These are phyloP conservation scores for Pseudogymnoascus sp. DNA, from an alignment of 2,329 filamentous ascomycete genomes.

Conservation along the genomic window DNA sequence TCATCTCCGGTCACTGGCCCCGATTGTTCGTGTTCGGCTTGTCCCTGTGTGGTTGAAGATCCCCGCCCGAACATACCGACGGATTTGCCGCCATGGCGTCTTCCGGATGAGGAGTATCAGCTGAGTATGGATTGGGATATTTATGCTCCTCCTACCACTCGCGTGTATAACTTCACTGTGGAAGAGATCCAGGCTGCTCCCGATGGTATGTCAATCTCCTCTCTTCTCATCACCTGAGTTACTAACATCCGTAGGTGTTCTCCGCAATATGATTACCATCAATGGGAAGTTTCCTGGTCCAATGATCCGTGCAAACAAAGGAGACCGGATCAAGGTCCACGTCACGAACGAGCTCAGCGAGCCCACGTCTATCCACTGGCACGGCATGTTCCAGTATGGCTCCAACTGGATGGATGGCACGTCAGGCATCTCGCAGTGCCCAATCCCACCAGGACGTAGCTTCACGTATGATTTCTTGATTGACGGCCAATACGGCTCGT, in stretches of 20 bases:
- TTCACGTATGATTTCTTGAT: conserved; percentile 25
- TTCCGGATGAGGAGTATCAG: conserved; percentile 18
- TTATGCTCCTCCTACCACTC: conserved; percentile 18
- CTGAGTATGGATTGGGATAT: conserved; percentile 20
- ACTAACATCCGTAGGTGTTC: not conserved
- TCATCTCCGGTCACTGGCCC: not conserved
- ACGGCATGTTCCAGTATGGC: conserved; percentile 37
- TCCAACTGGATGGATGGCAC: conserved; percentile 37
- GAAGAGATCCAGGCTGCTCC: conserved; percentile 18
- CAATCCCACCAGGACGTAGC: conserved; percentile 43
- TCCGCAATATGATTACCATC: conserved; percentile 24
- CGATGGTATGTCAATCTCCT: conserved; percentile 15
- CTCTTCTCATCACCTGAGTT: not conserved
- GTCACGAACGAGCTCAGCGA: conserved; percentile 29
- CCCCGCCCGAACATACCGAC: not conserved
- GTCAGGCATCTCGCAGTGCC: conserved; percentile 51
- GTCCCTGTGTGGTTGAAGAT: not conserved
- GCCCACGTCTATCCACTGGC: conserved; percentile 41
- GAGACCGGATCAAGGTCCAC: conserved; percentile 29
- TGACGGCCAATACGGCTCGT: conserved; percentile 37
- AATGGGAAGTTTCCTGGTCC: conserved; percentile 32
- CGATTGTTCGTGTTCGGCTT: not conserved
- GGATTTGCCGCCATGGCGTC: conserved; percentile 8
- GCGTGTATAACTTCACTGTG: conserved; percentile 18
- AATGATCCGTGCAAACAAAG: conserved; percentile 32